Conservation (phyloP, 306 rosid species). For the Cicer pinnatifidum region DNA sequence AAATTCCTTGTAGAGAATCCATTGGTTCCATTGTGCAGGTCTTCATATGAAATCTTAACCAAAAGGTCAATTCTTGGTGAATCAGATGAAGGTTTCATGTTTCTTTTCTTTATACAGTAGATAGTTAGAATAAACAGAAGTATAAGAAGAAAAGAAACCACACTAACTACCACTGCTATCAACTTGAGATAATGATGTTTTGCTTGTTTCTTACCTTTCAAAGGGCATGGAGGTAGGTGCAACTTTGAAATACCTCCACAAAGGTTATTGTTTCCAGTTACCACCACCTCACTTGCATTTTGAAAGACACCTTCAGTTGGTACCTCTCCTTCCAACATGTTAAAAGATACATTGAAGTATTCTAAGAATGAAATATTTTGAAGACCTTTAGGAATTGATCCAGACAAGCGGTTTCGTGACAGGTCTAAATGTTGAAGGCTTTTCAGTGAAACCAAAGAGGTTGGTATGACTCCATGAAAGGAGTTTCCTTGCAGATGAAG, state of each 20-base stretch:
- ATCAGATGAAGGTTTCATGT: background rate
- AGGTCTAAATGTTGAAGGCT: conserved; percentile 44
- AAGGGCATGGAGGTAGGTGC: conserved; percentile 39
- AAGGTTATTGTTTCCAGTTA: conserved; percentile 40
- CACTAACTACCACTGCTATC: conserved; percentile 18
- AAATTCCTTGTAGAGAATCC: conserved; percentile 39
- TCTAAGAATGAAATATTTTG: conserved; percentile 27
- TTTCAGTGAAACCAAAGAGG: conserved; percentile 38
- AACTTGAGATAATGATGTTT: conserved; percentile 35
- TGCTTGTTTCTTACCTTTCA: conserved; percentile 7
- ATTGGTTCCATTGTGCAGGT: conserved; percentile 27
- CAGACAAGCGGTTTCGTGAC: conserved; percentile 46
- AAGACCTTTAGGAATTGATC: conserved; percentile 48
- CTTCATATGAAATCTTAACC: conserved; percentile 36
- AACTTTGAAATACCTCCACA: conserved; percentile 47
- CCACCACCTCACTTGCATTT: conserved; percentile 35
- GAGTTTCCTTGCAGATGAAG: conserved; percentile 45
- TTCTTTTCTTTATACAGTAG: conserved; percentile 19
- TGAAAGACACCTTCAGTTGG: conserved; percentile 47
- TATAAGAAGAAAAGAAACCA: conserved; percentile 27
- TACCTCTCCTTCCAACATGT: conserved; percentile 52
- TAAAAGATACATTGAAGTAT: conserved; percentile 51
- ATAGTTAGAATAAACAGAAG: background rate
- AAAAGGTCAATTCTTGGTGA: background rate
- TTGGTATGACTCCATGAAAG: conserved; percentile 51